Evolutionary conservation across 257 asterid species (phyloP).

Genomic region (Vinca minor): DNA sequence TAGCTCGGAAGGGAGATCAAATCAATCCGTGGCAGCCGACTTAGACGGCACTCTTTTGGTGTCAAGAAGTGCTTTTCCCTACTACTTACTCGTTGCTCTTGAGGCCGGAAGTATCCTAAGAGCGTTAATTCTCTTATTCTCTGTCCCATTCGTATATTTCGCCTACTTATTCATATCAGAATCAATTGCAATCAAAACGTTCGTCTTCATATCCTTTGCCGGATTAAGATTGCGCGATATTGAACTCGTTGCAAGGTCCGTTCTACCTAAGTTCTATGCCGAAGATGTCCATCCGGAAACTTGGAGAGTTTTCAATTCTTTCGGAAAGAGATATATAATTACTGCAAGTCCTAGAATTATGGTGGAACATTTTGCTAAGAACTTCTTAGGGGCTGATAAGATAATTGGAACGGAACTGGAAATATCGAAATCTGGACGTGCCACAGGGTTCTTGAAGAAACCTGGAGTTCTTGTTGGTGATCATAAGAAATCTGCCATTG

Average conservation of each 20-base stretch:
- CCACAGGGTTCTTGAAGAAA: constrained; percentile 66
- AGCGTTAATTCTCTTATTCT: too few species aligned
- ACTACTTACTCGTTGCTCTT: too few species aligned
- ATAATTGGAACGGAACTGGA: constrained; percentile 75
- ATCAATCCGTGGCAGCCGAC: too few species aligned
- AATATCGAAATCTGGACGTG: constrained; percentile 52
- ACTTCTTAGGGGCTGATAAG: constrained; percentile 70
- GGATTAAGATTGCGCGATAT: constrained; percentile 66
- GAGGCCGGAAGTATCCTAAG: too few species aligned
- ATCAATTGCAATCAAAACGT: constrained; percentile 36
- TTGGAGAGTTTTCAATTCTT: constrained; percentile 70
- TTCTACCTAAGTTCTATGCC: constrained; percentile 68
- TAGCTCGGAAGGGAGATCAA: too few species aligned
- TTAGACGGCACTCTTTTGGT: too few species aligned
- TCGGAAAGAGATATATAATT: constrained; percentile 58
- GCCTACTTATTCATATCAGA: constrained; percentile 54
- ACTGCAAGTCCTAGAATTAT: constrained; percentile 73
- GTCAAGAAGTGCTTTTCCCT: too few species aligned
- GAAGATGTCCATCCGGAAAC: constrained; percentile 68
- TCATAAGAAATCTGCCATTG: constrained; percentile 44
- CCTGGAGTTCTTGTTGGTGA: constrained; percentile 80
- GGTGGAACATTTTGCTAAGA: constrained; percentile 68
- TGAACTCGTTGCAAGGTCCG: constrained; percentile 72
- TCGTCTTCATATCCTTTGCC: constrained; percentile 51
- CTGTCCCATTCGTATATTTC: constrained; percentile 52